These are phyloP conservation scores for Veloboletus limbatus DNA, from an alignment of 1,284 basidiomycete species.

Conservation along the genomic window DNA sequence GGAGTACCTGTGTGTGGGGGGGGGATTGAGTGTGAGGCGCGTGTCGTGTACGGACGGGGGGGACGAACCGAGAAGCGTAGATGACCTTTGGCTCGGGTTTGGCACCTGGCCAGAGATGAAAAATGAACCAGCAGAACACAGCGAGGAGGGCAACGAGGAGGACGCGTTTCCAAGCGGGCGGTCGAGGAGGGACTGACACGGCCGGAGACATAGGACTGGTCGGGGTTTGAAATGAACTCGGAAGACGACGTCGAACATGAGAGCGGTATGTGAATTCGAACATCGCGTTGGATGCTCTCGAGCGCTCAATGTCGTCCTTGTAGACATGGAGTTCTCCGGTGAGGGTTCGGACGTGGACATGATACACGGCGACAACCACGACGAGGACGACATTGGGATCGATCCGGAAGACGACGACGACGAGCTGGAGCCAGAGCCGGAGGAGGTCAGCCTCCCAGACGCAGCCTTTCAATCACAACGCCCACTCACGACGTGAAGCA, in stretches of 20 bases:
- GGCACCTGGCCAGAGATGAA: constrained; percentile 31
- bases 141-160: constrained; percentile 27
- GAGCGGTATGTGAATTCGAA: constrained; percentile 12
- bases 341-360: constrained; percentile 29
- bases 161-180: not conserved
- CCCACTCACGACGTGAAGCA: constrained; percentile 2
- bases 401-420: constrained; percentile 27
- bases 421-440: constrained; percentile 13
- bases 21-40: too few species aligned
- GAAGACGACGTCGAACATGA: constrained; percentile 8
- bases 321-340: constrained; percentile 25
- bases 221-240: not conserved
- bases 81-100: constrained; percentile 31
- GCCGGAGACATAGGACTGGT: too few species aligned
- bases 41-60: not conserved
- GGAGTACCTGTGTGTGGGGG: constrained; percentile 42
- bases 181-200: too few species aligned
- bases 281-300: not conserved
- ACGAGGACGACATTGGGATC: constrained; percentile 18
- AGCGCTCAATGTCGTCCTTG: constrained; percentile 5
- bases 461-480: too few species aligned
- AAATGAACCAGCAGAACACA: constrained; percentile 44
- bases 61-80: constrained; percentile 36
- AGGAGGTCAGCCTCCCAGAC: constrained; percentile 21
- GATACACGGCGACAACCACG: too few species aligned